Evolutionary conservation across 306 rosid genomes (phyloP).

Genomic region (Dalbergia cultrata): DNA sequence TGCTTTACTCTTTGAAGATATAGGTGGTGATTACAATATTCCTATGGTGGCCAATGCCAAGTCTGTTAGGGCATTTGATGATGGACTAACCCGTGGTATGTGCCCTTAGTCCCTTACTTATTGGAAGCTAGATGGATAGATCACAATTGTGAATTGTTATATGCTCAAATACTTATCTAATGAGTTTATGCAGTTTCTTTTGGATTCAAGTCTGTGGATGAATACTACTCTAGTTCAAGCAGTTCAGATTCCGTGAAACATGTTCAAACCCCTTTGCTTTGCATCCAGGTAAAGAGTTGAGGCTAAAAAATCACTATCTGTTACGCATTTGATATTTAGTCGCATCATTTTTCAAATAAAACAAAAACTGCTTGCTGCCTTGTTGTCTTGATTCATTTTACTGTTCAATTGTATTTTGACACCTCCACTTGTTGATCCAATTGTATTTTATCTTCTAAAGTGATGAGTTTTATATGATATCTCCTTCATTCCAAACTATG

Average conservation of each 20-base stretch:
- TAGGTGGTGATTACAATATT: slow-evolving; percentile 76
- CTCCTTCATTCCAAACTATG: neutral
- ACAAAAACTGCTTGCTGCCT: neutral
- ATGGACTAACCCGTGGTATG: slow-evolving; percentile 90
- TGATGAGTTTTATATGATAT: neutral
- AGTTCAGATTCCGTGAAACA: slow-evolving; percentile 87
- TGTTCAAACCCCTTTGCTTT: slow-evolving; percentile 83
- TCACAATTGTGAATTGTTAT: slow-evolving; percentile 37
- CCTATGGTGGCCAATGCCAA: slow-evolving; percentile 76
- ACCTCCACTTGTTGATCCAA: slow-evolving; percentile 11
- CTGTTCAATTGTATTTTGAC: neutral
- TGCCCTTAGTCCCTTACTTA: slow-evolving; percentile 18
- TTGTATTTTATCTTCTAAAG: neutral
- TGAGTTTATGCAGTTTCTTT: slow-evolving; percentile 79
- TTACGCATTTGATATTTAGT: slow-evolving; percentile 25
- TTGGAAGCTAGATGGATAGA: slow-evolving; percentile 25
- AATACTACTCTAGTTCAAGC: slow-evolving; percentile 80
- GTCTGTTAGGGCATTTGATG: slow-evolving; percentile 87
- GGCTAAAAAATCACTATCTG: neutral
- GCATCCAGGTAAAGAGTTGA: slow-evolving; percentile 79
- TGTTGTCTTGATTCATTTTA: slow-evolving; percentile 20
- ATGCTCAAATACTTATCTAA: slow-evolving; percentile 34
- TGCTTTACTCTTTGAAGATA: slow-evolving; percentile 79
- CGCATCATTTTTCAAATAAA: slow-evolving; percentile 13
- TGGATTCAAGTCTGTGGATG: slow-evolving; percentile 96